These are phyloP conservation scores for Lecanoromycetidae sp. DNA, from an alignment of 2,329 filamentous ascomycete species.

Conservation along the genomic window DNA sequence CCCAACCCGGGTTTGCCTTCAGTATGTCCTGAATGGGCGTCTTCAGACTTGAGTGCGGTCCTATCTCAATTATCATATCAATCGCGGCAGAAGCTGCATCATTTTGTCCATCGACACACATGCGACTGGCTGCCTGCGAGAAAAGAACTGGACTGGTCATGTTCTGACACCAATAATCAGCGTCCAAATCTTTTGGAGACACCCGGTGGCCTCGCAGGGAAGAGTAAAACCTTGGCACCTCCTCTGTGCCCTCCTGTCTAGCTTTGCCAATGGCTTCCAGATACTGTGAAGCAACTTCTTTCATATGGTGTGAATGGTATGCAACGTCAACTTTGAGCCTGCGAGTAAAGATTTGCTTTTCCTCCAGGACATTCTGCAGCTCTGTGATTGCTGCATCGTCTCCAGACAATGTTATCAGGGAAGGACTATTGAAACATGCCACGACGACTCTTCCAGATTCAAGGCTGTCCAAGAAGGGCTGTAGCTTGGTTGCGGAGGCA, in stretches of 20 bases:
- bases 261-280: background rate
- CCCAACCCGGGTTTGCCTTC: slow-evolving; percentile 17
- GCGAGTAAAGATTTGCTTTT: slow-evolving; percentile 23
- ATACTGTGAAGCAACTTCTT: slow-evolving; percentile 19
- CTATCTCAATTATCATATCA: slow-evolving; percentile 25
- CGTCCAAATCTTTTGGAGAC: slow-evolving; percentile 18
- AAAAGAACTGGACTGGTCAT: slow-evolving; percentile 24
- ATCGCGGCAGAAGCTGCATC: slow-evolving; percentile 20
- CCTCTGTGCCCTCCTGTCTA: background rate
- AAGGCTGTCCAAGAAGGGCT: too few species aligned
- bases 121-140: slow-evolving; percentile 14
- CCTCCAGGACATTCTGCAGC: slow-evolving; percentile 19
- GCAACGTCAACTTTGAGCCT: slow-evolving; percentile 30
- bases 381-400: slow-evolving; percentile 24
- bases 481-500: too few species aligned
- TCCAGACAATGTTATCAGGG: too few species aligned
- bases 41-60: slow-evolving; percentile 24
- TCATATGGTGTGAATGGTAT: slow-evolving; percentile 34
- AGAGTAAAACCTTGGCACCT: slow-evolving; percentile 21
- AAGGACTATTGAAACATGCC: too few species aligned
- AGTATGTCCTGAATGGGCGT: slow-evolving; percentile 25
- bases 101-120: slow-evolving; percentile 9
- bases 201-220: slow-evolving; percentile 21
- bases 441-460: too few species aligned
- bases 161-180: slow-evolving; percentile 24